A percentile compares a stretch with the other conserved stretches of the same genome.
These are phyloP conservation scores for Neopestalotiopsis rosae DNA, from an alignment of 2,329 filamentous ascomycete species.

Conservation along the genomic window DNA sequence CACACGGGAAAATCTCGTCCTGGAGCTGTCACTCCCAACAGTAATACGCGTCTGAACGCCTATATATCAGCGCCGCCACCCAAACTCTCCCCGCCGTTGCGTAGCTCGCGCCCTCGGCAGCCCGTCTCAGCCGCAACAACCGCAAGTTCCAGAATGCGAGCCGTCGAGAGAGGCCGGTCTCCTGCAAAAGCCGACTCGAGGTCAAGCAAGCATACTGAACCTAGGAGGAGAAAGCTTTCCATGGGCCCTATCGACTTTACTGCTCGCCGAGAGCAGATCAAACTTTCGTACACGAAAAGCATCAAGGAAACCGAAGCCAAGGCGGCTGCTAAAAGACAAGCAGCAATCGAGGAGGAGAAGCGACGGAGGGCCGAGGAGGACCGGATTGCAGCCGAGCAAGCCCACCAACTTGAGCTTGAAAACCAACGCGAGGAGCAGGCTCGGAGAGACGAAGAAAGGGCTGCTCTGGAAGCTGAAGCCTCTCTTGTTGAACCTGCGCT, in stretches of 20 bases:
- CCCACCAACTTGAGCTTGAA: constrained; percentile 33
- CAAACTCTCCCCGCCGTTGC: constrained; percentile 77
- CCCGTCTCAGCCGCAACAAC: constrained; percentile 78
- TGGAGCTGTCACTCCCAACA: constrained; percentile 52
- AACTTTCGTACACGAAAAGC: constrained; percentile 85
- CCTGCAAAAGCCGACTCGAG: constrained; percentile 40
- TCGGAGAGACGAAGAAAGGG: background rate
- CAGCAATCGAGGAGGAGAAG: constrained; percentile 58
- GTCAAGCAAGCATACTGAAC: constrained; percentile 43
- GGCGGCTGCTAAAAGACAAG: constrained; percentile 52
- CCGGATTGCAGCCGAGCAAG: constrained; percentile 4
- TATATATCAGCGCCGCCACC: constrained; percentile 74
- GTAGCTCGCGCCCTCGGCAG: constrained; percentile 82
- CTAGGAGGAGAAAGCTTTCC: constrained; percentile 56
- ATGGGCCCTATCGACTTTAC: constrained; percentile 85
- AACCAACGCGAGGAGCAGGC: constrained; percentile 2
- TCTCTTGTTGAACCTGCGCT: background rate
- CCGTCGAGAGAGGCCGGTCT: constrained; percentile 61
- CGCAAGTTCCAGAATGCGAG: constrained; percentile 71
- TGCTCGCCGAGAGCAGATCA: constrained; percentile 79
- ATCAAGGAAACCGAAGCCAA: constrained; percentile 73
- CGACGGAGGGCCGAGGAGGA: constrained; percentile 50
- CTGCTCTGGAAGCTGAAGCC: background rate
- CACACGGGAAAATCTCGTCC: constrained; percentile 45
- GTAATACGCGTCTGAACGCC: constrained; percentile 69